Percentiles rank a stretch among this genome's conserved stretches.
Evolutionary conservation across 129 eudicot genomes (phyloP).

Genomic region (Flaveria robusta): DNA sequence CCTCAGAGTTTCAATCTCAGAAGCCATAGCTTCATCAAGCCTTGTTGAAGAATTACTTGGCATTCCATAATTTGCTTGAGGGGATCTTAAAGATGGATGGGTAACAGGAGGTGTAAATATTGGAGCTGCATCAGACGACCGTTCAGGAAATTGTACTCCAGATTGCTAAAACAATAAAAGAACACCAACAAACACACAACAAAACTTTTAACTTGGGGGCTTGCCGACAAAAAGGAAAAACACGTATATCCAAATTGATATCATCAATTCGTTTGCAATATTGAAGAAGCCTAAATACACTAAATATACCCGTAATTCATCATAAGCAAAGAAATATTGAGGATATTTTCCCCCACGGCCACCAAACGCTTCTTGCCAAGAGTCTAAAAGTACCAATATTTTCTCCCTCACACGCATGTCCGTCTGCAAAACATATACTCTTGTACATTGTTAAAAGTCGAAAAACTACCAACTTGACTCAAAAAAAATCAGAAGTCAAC

Average conservation of each 20-base stretch:
- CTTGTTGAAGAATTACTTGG: conserved; percentile 78
- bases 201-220: not conserved
- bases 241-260: conserved; percentile 14
- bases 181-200: conserved; percentile 5
- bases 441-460: not conserved
- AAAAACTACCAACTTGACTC: not conserved
- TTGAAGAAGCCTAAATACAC: not conserved
- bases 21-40: conserved; percentile 90
- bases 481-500: not conserved
- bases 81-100: conserved; percentile 46
- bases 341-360: conserved; percentile 85
- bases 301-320: conserved; percentile 70
- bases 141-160: conserved; percentile 74
- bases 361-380: conserved; percentile 98
- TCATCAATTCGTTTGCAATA: not conserved
- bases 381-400: conserved; percentile 65
- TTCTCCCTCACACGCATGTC: conserved; percentile 88
- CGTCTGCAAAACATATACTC: conserved; percentile 48
- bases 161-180: conserved; percentile 36
- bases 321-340: conserved; percentile 90
- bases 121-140: conserved; percentile 68
- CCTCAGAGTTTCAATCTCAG: conserved; percentile 74
- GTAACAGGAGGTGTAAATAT: conserved; percentile 77
- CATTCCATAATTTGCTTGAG: conserved; percentile 82
- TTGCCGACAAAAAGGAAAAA: not conserved